Percentiles rank a stretch among this genome's conserved stretches.
Conservation (phyloP, 805 yeast species). For the Kuraishia piskuri region DNA sequence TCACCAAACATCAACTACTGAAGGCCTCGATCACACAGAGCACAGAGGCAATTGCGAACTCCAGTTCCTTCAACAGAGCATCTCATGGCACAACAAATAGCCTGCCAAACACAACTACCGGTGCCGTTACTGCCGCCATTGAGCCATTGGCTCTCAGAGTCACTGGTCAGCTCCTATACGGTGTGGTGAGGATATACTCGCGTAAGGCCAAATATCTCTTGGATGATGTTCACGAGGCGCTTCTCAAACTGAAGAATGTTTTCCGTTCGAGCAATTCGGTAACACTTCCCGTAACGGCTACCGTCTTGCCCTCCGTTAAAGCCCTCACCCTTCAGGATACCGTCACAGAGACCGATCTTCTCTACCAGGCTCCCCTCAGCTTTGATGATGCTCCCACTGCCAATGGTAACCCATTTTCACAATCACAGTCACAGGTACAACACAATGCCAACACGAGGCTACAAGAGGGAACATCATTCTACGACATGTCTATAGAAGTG, state of each 20-base stretch:
- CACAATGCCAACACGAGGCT: constrained; percentile 5
- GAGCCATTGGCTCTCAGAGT: constrained; percentile 71
- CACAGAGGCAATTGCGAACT: constrained; percentile 53
- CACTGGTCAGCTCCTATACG: constrained; percentile 80
- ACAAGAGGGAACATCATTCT: constrained; percentile 9
- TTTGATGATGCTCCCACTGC: constrained; percentile 22
- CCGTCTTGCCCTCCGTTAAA: constrained; percentile 50
- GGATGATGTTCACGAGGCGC: constrained; percentile 76
- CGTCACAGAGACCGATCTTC: constrained; percentile 67
- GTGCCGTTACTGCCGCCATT: constrained; percentile 11
- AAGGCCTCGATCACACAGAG: constrained; percentile 65
- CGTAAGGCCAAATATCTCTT: constrained; percentile 74
- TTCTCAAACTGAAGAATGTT: constrained; percentile 61
- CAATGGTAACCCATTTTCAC: constrained; percentile 4
- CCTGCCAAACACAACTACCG: constrained; percentile 9
- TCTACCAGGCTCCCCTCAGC: constrained; percentile 53
- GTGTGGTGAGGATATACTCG: constrained; percentile 81
- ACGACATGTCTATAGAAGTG: constrained; percentile 58
- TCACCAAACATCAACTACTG: constrained; percentile 63
- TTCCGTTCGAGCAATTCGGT: constrained; percentile 43
- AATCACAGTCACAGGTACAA: not conserved
- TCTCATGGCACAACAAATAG: constrained; percentile 2
- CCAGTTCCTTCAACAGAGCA: constrained; percentile 12
- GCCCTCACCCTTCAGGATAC: constrained; percentile 65
- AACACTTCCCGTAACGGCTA: constrained; percentile 50